Conservation (phyloP, 1,139 yeast genomes). For the Wickerhamomyces sp. region DNA sequence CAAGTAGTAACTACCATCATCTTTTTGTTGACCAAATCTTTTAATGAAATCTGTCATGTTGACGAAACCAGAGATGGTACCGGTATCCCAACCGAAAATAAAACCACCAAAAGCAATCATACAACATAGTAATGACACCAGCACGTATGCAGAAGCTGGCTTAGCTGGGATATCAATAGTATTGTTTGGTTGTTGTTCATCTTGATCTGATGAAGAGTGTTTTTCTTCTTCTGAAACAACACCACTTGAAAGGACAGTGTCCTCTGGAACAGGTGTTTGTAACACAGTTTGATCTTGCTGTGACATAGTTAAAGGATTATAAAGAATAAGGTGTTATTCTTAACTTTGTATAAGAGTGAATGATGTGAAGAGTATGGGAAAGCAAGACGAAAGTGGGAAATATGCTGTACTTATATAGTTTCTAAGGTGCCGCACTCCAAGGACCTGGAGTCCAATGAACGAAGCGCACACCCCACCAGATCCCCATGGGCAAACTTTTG, state of each 20-base stretch:
- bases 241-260: not conserved
- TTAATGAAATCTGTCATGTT: slow-evolving; percentile 59
- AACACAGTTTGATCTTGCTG: not conserved
- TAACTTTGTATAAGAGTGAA: too few relatives aligned
- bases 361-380: not conserved
- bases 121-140: slow-evolving; percentile 35
- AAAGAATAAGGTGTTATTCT: too few relatives aligned
- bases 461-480: not conserved
- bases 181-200: slow-evolving; percentile 3
- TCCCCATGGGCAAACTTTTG: not conserved
- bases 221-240: slow-evolving; percentile 1
- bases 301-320: not conserved
- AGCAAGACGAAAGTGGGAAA: not conserved
- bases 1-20: slow-evolving; percentile 34
- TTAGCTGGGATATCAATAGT: slow-evolving; percentile 27
- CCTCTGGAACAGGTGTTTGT: not conserved
- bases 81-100: slow-evolving; percentile 74
- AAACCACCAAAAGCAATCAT: slow-evolving; percentile 66
- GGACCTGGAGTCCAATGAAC: too few relatives aligned
- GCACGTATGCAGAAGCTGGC: slow-evolving; percentile 42
- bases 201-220: slow-evolving; percentile 1
- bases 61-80: slow-evolving; percentile 74
- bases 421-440: too few relatives aligned
- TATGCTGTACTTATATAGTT: not conserved
- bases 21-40: slow-evolving; percentile 39